Conservation (phyloP, 345 rosid genomes). For the Gossypium arboreum region DNA sequence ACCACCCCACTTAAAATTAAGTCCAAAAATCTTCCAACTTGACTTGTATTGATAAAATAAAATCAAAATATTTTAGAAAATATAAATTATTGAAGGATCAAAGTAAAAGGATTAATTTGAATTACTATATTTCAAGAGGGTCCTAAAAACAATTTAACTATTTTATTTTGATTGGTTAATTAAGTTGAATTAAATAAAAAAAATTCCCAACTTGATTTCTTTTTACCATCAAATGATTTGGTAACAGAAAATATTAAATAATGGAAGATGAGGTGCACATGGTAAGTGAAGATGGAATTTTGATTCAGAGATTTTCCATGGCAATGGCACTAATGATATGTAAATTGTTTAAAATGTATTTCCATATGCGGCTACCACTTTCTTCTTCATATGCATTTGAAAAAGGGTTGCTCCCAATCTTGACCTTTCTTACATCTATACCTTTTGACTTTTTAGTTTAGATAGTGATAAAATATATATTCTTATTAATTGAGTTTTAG, state of each 20-base stretch:
- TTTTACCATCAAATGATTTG: too few relatives aligned
- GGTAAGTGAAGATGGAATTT: not conserved
- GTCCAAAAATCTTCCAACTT: constrained; percentile 16
- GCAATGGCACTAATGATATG: not conserved
- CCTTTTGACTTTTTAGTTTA: too few relatives aligned
- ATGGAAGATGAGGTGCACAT: constrained; percentile 2
- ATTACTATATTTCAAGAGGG: too few relatives aligned
- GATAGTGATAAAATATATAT: accelerated
- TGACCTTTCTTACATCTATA: constrained; percentile 25
- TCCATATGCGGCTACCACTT: constrained; percentile 27
- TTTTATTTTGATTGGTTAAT: too few relatives aligned
- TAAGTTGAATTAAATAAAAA: too few relatives aligned
- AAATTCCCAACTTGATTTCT: too few relatives aligned
- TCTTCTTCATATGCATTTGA: not conserved
- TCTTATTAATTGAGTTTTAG: accelerated
- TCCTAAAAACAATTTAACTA: too few relatives aligned
- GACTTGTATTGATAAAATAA: not conserved
- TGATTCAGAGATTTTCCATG: not conserved
- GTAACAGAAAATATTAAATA: not conserved
- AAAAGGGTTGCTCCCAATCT: not conserved
- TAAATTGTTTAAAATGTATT: not conserved
- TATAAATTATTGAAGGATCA: too few relatives aligned
- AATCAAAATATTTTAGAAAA: too few relatives aligned
- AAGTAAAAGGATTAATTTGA: too few relatives aligned
- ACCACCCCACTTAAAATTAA: constrained; percentile 17